Evolutionary conservation across 1,284 basidiomycete species (phyloP).

Genomic region (Cryptococcus sp.): DNA sequence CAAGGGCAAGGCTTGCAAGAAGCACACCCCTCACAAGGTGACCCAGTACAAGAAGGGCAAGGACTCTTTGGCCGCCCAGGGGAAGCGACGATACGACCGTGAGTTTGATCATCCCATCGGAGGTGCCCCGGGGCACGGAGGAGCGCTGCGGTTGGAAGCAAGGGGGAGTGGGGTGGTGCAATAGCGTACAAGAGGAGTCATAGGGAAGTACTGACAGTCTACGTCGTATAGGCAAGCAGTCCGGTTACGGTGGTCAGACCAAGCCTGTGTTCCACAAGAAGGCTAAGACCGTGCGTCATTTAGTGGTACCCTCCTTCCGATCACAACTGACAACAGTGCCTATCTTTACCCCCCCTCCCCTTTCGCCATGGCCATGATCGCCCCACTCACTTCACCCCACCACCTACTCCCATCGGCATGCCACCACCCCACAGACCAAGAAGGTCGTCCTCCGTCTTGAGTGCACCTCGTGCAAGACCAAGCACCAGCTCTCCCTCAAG

Average conservation of each 20-base stretch:
- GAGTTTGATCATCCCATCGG: conserved; percentile 13
- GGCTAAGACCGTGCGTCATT: conserved; percentile 47
- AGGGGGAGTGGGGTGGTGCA: neutral
- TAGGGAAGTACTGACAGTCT: neutral
- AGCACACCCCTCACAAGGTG: conserved; percentile 97
- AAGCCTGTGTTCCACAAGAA: conserved; percentile 98
- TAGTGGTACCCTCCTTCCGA: neutral
- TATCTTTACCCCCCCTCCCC: neutral
- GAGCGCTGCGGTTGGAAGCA: neutral
- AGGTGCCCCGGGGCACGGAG: neutral
- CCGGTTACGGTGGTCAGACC: conserved; percentile 99
- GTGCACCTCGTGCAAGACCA: conserved; percentile 98
- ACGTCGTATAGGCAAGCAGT: conserved; percentile 64
- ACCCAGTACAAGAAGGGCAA: conserved; percentile 99
- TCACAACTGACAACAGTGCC: neutral
- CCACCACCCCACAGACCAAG: conserved; percentile 65
- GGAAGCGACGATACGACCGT: conserved; percentile 99
- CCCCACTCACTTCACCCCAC: neutral
- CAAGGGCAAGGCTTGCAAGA: conserved; percentile 98
- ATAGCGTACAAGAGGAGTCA: neutral
- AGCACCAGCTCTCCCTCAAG: conserved; percentile 92
- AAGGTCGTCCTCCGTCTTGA: conserved; percentile 98
- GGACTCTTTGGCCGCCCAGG: conserved; percentile 92
- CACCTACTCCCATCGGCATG: neutral
- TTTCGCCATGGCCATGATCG: neutral